Percentiles rank a stretch among this genome's conserved stretches.
phyloP scores from a whole-genome alignment of 768 basidiomycete genomes.

The Tylopilus intermedius region DNA sequence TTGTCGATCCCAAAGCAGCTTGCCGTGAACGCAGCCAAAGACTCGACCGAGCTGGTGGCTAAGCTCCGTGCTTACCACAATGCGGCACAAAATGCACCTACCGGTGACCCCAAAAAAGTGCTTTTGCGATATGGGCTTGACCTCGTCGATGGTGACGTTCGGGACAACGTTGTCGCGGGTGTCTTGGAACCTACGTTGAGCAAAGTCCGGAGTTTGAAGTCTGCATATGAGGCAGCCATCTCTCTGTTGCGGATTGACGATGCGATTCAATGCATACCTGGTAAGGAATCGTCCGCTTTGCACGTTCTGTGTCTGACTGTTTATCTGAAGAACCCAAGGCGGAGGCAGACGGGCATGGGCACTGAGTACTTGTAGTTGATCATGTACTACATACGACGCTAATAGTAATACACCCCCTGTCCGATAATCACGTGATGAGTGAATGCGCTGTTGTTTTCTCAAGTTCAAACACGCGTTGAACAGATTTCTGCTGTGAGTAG shows the following conservation, averaged over 20 bases:
- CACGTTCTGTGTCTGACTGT: conserved; percentile 15
- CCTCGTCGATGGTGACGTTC: conserved; percentile 87
- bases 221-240: conserved; percentile 93
- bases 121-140: conserved; percentile 93
- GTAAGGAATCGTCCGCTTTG: conserved; percentile 39
- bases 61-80: conserved; percentile 97
- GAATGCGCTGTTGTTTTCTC: conserved; percentile 18
- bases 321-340: conserved; percentile 56
- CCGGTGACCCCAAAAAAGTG: conserved; percentile 85
- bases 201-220: conserved; percentile 96
- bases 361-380: conserved; percentile 34
- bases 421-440: conserved; percentile 28
- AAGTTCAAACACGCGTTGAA: conserved; percentile 21
- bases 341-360: conserved; percentile 73
- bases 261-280: conserved; percentile 86
- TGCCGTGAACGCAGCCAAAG: conserved; percentile 96
- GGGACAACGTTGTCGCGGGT: conserved; percentile 91
- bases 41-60: conserved; percentile 94
- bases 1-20: conserved; percentile 95
- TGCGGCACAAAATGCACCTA: conserved; percentile 88
- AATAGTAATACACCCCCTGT: neutral
- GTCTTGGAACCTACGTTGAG: conserved; percentile 95
- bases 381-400: neutral
- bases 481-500: conserved; percentile 8
- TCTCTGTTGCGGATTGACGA: conserved; percentile 93